These are phyloP conservation scores for Globisporangium emineosum DNA, from an alignment of 352 stramenopile genomes.

Conservation along the genomic window DNA sequence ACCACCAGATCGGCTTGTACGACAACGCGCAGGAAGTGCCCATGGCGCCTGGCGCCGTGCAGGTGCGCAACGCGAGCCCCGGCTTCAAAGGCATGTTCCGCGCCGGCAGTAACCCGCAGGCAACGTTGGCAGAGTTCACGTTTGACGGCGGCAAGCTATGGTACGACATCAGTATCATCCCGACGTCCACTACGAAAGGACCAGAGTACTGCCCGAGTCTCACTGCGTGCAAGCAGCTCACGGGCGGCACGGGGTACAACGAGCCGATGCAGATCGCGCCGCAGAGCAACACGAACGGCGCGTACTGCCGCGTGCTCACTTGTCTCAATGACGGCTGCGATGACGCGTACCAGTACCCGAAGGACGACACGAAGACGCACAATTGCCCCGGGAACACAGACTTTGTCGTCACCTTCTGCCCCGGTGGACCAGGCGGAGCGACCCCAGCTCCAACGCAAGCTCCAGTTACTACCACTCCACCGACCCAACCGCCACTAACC, in stretches of 20 bases:
- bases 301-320: slow-evolving; percentile 28
- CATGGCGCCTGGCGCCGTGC: slow-evolving; percentile 6
- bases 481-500: slow-evolving; percentile 11
- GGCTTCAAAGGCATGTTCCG: slow-evolving; percentile 26
- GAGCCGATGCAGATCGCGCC: slow-evolving; percentile 46
- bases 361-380: slow-evolving; percentile 43
- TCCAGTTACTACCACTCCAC: slow-evolving; percentile 10
- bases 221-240: slow-evolving; percentile 33
- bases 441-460: slow-evolving; percentile 20
- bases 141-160: slow-evolving; percentile 29
- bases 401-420: slow-evolving; percentile 37
- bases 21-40: slow-evolving; percentile 15
- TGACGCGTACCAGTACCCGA: slow-evolving; percentile 60
- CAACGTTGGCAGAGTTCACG: slow-evolving; percentile 39
- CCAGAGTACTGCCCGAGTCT: slow-evolving; percentile 39
- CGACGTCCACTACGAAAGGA: slow-evolving; percentile 24
- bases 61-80: neutral
- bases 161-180: slow-evolving; percentile 59
- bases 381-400: slow-evolving; percentile 29
- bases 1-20: slow-evolving; percentile 18
- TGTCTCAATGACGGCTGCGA: slow-evolving; percentile 42
- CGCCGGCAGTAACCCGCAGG: slow-evolving; percentile 17
- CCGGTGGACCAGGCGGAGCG: slow-evolving; percentile 22
- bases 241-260: slow-evolving; percentile 42
- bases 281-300: slow-evolving; percentile 29